phyloP scores from a whole-genome alignment of 495 filamentous ascomycete species.

The Trichoderma orchidacearum region DNA sequence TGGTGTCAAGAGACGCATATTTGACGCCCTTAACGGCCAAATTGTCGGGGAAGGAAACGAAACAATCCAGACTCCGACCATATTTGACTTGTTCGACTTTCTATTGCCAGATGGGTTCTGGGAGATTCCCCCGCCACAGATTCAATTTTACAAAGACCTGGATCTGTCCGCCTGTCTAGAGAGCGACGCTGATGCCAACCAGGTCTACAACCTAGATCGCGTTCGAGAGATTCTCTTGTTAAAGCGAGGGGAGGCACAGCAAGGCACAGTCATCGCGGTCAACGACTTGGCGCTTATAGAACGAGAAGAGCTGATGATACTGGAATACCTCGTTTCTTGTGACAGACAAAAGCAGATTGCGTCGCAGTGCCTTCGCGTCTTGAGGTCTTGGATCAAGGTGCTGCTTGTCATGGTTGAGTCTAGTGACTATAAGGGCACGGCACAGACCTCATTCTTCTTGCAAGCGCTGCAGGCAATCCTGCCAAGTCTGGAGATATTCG shows the following conservation, averaged over 20 bases:
- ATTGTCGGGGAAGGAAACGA: conserved; percentile 49
- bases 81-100: conserved; percentile 93
- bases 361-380: conserved; percentile 44
- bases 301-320: conserved; percentile 39
- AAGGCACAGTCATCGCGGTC: conserved; percentile 34
- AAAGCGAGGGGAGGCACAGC: conserved; percentile 39
- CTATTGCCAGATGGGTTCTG: conserved; percentile 52
- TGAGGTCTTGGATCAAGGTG: conserved; percentile 72
- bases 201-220: conserved; percentile 43
- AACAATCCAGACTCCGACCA: conserved; percentile 47
- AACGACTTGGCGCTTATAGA: conserved; percentile 43
- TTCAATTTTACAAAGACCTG: conserved; percentile 44
- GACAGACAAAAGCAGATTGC: conserved; percentile 52
- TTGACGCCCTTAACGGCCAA: conserved; percentile 65
- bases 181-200: conserved; percentile 29
- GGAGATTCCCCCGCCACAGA: conserved; percentile 29
- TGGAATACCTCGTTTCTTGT: conserved; percentile 42
- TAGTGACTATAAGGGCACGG: conserved; percentile 55
- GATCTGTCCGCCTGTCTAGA: conserved; percentile 47
- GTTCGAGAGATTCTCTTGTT: conserved; percentile 50
- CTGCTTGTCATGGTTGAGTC: conserved; percentile 63
- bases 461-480: conserved; percentile 74
- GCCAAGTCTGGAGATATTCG: conserved; percentile 66
- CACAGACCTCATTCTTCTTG: conserved; percentile 61
- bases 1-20: conserved; percentile 60